Evolutionary conservation across 1,284 basidiomycete species (phyloP), one percentile per base, ranked within the genome.

Genomic region (Tranzscheliella williamsii): DNA sequence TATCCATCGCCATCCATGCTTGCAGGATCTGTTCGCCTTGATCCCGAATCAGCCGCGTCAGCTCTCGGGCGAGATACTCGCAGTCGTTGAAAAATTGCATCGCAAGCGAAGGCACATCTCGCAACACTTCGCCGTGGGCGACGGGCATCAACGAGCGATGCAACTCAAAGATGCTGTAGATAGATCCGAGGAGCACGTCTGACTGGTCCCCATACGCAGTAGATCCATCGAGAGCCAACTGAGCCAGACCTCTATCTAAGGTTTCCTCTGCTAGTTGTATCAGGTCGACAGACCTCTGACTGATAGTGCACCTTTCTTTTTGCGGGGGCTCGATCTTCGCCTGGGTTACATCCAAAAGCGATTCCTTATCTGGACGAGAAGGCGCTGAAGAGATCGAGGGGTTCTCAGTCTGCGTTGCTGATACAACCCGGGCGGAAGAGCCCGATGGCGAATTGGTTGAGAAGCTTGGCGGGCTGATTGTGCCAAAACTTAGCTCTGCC

Each of bases 61-160:
- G 66, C 32, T 77, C 67, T 5, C 71, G 58, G 0, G 81, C 78
- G 12, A 96, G 80, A 76, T 87, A 91, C 21, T 83, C 75, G 66
- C 87, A 91, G 63, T 95, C 90, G 77, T 97, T 97, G 20, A 88
- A 86, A 73, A 90, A 89, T 41, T 87, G 85, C 83, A 96, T 87
- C 1, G 84, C 81, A 22, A 83, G 79, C 13, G 85, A 84, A 4
- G 87, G 81, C 0, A 84, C 82, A 26, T 82, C 79, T 13, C 79
- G 71, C 29, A 90, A 78, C 21, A 82, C 80, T 18, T 80, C 71
- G 1, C 81, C 79, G 60, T 86, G 87, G 32, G 83, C 82, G 6
- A 87, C 83, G n/a, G 89, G 90, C 76, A 89, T 87, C 24, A 93
- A 79, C 0, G 88, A 89, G 31, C 87, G 85, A 78, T 87, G 90